Evolutionary conservation across 1,284 basidiomycete species (phyloP).

Genomic region (Trichosporon ovoides): DNA sequence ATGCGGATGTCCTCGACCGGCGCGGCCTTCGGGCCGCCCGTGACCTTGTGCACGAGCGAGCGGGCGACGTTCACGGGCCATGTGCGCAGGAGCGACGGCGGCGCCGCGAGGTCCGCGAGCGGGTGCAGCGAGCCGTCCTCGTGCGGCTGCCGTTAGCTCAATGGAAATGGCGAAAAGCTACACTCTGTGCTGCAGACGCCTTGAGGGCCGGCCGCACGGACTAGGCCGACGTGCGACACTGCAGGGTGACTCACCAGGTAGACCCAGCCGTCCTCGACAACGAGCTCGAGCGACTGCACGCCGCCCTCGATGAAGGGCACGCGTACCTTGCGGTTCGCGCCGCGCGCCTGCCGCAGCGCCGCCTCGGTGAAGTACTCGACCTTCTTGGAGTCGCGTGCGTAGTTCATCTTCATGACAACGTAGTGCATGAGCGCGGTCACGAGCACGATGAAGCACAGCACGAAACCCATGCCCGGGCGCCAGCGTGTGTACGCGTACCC

Average conservation of each 20-base stretch:
- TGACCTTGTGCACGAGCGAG: slow-evolving; percentile 17
- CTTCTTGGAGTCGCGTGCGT: slow-evolving; percentile 63
- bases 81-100: slow-evolving; percentile 33
- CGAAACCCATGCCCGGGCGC: slow-evolving; percentile 76
- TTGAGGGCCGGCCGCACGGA: background rate
- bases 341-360: slow-evolving; percentile 69
- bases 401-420: slow-evolving; percentile 68
- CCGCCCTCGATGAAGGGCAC: slow-evolving; percentile 45
- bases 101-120: slow-evolving; percentile 33
- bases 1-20: slow-evolving; percentile 15
- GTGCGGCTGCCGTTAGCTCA: slow-evolving; percentile 37
- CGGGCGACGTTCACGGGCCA: slow-evolving; percentile 39
- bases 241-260: slow-evolving; percentile 36
- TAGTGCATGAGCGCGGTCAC: slow-evolving; percentile 74
- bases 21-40: slow-evolving; percentile 18
- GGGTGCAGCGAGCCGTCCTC: slow-evolving; percentile 39
- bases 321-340: slow-evolving; percentile 38
- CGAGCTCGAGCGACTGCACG: slow-evolving; percentile 39
- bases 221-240: too few relatives aligned
- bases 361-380: slow-evolving; percentile 62
- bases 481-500: slow-evolving; percentile 88
- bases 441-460: slow-evolving; percentile 66
- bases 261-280: slow-evolving; percentile 44
- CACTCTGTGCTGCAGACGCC: background rate
- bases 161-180: background rate